Evolutionary conservation across 805 yeast genomes (phyloP).

Genomic region (Candida koratica): DNA sequence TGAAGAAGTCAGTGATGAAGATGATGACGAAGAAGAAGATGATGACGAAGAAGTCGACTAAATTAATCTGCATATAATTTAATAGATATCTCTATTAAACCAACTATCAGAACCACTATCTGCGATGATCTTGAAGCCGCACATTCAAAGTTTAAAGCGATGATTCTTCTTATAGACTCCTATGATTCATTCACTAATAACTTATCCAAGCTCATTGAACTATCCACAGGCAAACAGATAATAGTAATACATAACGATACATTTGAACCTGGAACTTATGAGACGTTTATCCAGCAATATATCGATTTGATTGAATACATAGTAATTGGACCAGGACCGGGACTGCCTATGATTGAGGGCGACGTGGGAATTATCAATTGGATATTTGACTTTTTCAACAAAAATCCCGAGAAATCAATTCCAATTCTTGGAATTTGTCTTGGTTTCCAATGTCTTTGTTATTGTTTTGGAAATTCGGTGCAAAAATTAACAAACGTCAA

Average conservation of each 20-base stretch:
- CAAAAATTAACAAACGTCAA: slow-evolving; percentile 52
- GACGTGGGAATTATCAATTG: slow-evolving; percentile 77
- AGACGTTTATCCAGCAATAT: slow-evolving; percentile 35
- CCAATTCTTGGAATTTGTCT: slow-evolving; percentile 91
- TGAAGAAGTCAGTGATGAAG: slow-evolving; percentile 65
- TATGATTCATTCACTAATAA: slow-evolving; percentile 94
- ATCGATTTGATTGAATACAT: slow-evolving; percentile 64
- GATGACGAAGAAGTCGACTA: slow-evolving; percentile 43
- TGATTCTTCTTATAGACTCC: slow-evolving; percentile 78
- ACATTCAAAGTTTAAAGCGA: slow-evolving; percentile 14
- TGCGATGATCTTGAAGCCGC: too few relatives aligned
- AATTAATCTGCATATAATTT: slow-evolving; percentile 6
- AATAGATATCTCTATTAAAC: slow-evolving; percentile 1
- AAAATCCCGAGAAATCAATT: slow-evolving; percentile 15
- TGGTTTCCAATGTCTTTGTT: slow-evolving; percentile 84
- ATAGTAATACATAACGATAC: slow-evolving; percentile 63
- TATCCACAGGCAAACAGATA: slow-evolving; percentile 48
- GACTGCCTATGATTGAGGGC: slow-evolving; percentile 59
- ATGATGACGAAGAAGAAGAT: slow-evolving; percentile 62
- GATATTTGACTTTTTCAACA: slow-evolving; percentile 31
- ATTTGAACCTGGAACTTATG: slow-evolving; percentile 28
- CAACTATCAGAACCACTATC: too few relatives aligned
- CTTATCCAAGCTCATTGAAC: slow-evolving; percentile 57
- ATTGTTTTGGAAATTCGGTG: slow-evolving; percentile 55
- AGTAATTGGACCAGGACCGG: slow-evolving; percentile 97